Percentiles rank a stretch among this genome's conserved stretches.
These are phyloP conservation scores for Aurantiochytrium sp. DNA, from an alignment of 108 stramenopile genomes.

Conservation along the genomic window DNA sequence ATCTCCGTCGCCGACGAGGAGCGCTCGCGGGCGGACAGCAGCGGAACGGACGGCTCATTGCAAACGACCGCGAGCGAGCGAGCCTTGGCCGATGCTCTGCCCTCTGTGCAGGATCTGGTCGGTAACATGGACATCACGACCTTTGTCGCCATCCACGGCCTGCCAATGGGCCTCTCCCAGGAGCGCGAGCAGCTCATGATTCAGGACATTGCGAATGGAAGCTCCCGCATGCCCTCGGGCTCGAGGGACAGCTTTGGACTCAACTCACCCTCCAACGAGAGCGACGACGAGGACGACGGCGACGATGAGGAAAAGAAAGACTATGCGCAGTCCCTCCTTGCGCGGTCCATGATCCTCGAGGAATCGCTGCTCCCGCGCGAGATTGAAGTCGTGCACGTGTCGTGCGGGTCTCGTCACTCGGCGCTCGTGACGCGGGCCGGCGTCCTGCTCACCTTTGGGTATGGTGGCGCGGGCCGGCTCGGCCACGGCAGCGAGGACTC, in stretches of 20 bases:
- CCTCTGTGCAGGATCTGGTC: not conserved
- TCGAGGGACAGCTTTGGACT: not conserved
- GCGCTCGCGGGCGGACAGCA: not conserved
- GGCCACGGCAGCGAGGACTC: constrained; percentile 16
- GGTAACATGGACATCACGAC: not conserved
- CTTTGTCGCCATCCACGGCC: not conserved
- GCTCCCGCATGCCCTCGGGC: not conserved
- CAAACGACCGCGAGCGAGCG: not conserved
- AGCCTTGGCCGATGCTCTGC: not conserved
- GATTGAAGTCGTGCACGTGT: not conserved
- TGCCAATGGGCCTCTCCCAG: not conserved
- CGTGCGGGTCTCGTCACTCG: not conserved
- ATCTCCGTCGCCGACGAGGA: not conserved
- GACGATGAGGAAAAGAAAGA: not conserved
- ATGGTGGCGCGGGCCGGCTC: constrained; percentile 21
- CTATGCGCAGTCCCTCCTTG: not conserved
- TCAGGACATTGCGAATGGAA: not conserved
- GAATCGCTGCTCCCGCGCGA: not conserved
- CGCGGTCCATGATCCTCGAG: not conserved
- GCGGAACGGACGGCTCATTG: not conserved
- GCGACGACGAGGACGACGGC: not conserved
- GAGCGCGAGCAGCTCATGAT: constrained; percentile 8
- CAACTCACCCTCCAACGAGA: not conserved
- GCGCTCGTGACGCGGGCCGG: not conserved
- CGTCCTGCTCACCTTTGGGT: not conserved